Percentiles rank a stretch among this genome's conserved stretches.
These are phyloP conservation scores for Lachancea waltii DNA, from an alignment of 805 yeast species.

Conservation along the genomic window DNA sequence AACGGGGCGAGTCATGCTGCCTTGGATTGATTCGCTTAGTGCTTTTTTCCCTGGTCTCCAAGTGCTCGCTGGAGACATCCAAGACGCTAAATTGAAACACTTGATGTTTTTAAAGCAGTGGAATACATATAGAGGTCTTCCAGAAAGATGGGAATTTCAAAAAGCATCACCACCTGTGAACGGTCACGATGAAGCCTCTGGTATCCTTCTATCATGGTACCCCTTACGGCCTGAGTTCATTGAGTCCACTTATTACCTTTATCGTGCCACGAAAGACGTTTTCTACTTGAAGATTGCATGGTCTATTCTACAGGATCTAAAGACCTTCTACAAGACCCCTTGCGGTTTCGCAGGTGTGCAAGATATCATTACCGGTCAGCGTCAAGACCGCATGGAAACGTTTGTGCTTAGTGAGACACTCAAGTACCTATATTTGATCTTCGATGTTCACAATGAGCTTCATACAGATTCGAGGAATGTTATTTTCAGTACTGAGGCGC, in stretches of 20 bases:
- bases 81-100: conserved; percentile 59
- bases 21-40: conserved; percentile 80
- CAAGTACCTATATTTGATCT: conserved; percentile 73
- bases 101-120: conserved; percentile 64
- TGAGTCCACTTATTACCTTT: conserved; percentile 80
- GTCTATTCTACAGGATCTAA: conserved; percentile 49
- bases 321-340: conserved; percentile 43
- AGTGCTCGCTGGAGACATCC: conserved; percentile 68
- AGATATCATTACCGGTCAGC: conserved; percentile 54
- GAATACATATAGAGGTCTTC: conserved; percentile 73
- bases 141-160: conserved; percentile 74
- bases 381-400: conserved; percentile 83
- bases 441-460: conserved; percentile 62
- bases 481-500: conserved; percentile 84
- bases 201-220: conserved; percentile 69
- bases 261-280: conserved; percentile 81
- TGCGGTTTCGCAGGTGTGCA: conserved; percentile 83
- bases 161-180: neutral
- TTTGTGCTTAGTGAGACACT: conserved; percentile 84
- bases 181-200: neutral
- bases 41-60: conserved; percentile 88
- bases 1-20: conserved; percentile 43
- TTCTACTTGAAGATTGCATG: conserved; percentile 72
- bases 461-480: conserved; percentile 36
- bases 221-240: conserved; percentile 89